Base-by-base conservation (phyloP, 2,329 filamentous ascomycete species). In the Pyricularia sp. region DNA sequence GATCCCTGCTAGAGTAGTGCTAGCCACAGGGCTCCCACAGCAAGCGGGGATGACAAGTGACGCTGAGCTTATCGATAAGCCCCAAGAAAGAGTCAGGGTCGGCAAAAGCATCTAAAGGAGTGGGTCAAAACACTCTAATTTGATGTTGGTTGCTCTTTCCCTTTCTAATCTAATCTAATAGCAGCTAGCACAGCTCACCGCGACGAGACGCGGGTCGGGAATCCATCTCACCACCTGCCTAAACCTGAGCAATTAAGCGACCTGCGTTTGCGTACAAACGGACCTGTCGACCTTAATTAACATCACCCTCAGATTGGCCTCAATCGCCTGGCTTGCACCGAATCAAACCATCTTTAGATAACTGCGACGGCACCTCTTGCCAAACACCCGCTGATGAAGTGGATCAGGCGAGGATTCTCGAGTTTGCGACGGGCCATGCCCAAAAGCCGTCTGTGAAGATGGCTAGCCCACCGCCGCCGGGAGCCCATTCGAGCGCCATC, bases 401-500 rank as follows among this genome's bases (percentile, higher is more conserved):
- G 59, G 23, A 20, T 63, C 26, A 26, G 25, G 26, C 59, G 59
- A 63, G 23, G 42, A 12, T 30, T 30, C 12, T 30, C 59, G 59
- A 63, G 25, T 63, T 63, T 63, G 59, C 59, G 59, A 63, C 59
- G 65, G 65, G 65, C 65, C 65, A 67, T 68, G 50, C 58, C 66
- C 66, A 68, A 50, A 42, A 23, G 31, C 30, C 36, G 20, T 68
- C 31, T n/a, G 69, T 69, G 68, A 73, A 70, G 65, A 77, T 77
- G 75, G 75, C 74, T 69, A 70, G 58, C 42, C 68, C n/a, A 42
- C 64, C 33, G 58, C 64, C 30, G 55, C 69, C 74, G 67, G 69
- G 69, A 68, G 65, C 73, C 63, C 73, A 76, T 68, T 80, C 81
- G 74, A 80, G 80, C 73, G 71, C 68, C 65, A 70, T 71, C 30